Evolutionary conservation across 139 green algal species (phyloP), one percentile per base, ranked within the genome.

Genomic region (Pseudopediastrum boryanum): DNA sequence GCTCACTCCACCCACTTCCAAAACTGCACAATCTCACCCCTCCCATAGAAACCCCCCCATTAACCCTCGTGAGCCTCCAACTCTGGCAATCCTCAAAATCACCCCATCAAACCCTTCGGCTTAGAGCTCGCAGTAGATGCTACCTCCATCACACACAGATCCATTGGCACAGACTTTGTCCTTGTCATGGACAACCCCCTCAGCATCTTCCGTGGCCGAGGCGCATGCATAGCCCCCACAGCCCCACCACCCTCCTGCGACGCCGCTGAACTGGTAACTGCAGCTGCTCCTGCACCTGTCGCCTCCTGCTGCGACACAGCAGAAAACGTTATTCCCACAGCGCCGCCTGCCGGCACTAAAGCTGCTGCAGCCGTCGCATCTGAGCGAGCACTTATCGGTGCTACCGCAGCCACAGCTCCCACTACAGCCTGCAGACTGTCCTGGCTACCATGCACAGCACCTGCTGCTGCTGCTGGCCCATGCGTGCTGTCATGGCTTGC

Each of bases 81-180:
- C n/a, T n/a, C n/a, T n/a, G n/a, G n/a, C n/a, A n/a, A n/a, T n/a
- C n/a, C n/a, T n/a, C n/a, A n/a, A n/a, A n/a, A n/a, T n/a, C n/a
- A n/a, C n/a, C n/a, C n/a, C n/a, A n/a, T n/a, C n/a, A n/a, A n/a
- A n/a, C n/a, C n/a, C n/a, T n/a, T n/a, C n/a, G n/a, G n/a, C n/a
- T n/a, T n/a, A n/a, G n/a, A n/a, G n/a, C n/a, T n/a, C n/a, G 54
- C 54, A 63, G 2, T 63, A 27, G 35, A 35, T 50, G 61, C 64
- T 13, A 56, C 64, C 19, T n/a, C 33, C 64, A 72, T 39, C 64
- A 76, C 54, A n/a, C 58, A 41, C 54, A 78, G 50, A 5, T 56
- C 71, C 38, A 50, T 39, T n/a, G 71, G 56, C 39, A 78, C 54
- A 10, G 71, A 78, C 56, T 70, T 70, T 6, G 56, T 78, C 10